phyloP scores from a whole-genome alignment of 2,329 filamentous ascomycete genomes.

The Sphaerostilbella broomeana region DNA sequence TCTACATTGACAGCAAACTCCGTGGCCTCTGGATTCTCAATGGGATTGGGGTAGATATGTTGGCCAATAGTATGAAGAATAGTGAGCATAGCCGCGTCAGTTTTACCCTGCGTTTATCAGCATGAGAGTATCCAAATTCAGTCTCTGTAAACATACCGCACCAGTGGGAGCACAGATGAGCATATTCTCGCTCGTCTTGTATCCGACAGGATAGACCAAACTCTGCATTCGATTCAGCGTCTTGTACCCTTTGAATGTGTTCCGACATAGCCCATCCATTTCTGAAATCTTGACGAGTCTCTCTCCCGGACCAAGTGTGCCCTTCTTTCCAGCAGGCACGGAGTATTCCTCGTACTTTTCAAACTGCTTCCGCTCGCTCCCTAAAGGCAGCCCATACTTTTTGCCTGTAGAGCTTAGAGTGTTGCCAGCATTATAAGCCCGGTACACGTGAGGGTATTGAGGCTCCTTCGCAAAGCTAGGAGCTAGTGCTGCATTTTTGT shows the following conservation, averaged over 20 bases:
- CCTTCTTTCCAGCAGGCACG: constrained; percentile 77
- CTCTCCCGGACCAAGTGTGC: constrained; percentile 63
- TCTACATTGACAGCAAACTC: constrained; percentile 79
- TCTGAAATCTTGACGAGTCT: constrained; percentile 72
- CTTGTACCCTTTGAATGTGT: constrained; percentile 94
- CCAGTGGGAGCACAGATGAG: constrained; percentile 95
- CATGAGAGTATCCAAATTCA: not conserved
- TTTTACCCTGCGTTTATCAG: constrained; percentile 65
- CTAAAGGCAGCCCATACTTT: constrained; percentile 74
- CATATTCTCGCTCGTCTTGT: constrained; percentile 97
- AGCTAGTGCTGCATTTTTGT: constrained; percentile 70
- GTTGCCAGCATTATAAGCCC: constrained; percentile 75
- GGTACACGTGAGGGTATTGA: constrained; percentile 92
- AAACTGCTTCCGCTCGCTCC: constrained; percentile 62
- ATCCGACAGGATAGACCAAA: constrained; percentile 88
- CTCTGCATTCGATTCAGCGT: constrained; percentile 96
- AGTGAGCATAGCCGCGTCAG: constrained; percentile 94
- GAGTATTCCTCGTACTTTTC: constrained; percentile 84
- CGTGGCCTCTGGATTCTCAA: constrained; percentile 62
- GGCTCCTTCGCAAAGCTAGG: constrained; percentile 65
- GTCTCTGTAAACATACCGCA: constrained; percentile 49
- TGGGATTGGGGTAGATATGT: constrained; percentile 72
- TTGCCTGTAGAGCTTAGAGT: constrained; percentile 71
- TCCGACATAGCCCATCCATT: constrained; percentile 80
- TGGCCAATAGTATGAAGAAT: constrained; percentile 86